Evolutionary conservation across 192 early-diverging fungal genomes (phyloP).

Genomic region (Backusella mclennaniae): DNA sequence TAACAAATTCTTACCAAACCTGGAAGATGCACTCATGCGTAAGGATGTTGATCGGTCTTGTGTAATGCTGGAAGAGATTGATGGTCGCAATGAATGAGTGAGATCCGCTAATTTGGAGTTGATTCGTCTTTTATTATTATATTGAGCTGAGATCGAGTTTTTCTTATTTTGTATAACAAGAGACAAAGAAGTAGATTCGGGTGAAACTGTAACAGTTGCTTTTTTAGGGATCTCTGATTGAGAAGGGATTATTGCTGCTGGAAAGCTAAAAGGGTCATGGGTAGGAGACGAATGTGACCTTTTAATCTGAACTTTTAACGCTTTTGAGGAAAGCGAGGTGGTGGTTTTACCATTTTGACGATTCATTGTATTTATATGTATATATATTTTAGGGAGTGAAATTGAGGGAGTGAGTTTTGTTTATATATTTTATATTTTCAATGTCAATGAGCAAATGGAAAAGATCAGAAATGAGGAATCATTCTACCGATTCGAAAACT

Average conservation of each 20-base stretch:
- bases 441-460: neutral
- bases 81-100: neutral
- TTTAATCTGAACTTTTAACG: constrained; percentile 2
- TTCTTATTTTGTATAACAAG: neutral
- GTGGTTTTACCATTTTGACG: constrained; percentile 1
- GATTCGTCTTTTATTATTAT: neutral
- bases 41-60: constrained; percentile 6
- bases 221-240: constrained; percentile 5
- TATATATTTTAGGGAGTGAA: neutral
- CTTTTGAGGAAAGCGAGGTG: constrained; percentile 9
- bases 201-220: constrained; percentile 1
- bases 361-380: neutral
- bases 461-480: neutral
- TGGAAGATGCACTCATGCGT: constrained; percentile 17
- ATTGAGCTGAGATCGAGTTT: neutral
- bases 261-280: constrained; percentile 3
- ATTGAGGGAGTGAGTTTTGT: neutral
- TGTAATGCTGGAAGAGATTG: neutral
- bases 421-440: neutral
- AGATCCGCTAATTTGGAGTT: neutral
- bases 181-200: neutral
- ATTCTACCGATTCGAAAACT: neutral
- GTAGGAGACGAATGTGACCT: constrained; percentile 20
- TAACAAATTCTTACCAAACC: constrained; percentile 30
- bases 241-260: neutral